These are phyloP conservation scores for Elsinoe perseae DNA, from an alignment of 2,329 filamentous ascomycete genomes.

Conservation along the genomic window DNA sequence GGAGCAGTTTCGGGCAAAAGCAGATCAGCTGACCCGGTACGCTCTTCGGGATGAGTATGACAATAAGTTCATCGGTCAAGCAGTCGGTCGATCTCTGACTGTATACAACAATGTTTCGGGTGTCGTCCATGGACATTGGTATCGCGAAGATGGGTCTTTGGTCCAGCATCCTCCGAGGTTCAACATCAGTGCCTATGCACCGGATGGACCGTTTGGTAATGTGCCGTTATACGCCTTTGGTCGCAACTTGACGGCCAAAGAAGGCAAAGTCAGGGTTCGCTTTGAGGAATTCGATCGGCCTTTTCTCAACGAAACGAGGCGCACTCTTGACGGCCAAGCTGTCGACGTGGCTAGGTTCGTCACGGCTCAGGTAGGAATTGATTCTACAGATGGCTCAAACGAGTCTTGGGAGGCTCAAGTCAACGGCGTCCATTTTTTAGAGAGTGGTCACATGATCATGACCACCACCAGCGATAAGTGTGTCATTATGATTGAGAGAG, in stretches of 20 bases:
- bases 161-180: conserved; percentile 39
- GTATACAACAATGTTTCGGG: conserved; percentile 76
- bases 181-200: conserved; percentile 50
- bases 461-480: conserved; percentile 84
- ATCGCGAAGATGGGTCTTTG: conserved; percentile 48
- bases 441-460: conserved; percentile 70
- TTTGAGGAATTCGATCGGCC: conserved; percentile 48
- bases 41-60: conserved; percentile 32
- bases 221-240: conserved; percentile 50
- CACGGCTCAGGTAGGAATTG: conserved; percentile 60
- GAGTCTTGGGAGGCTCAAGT: conserved; percentile 72
- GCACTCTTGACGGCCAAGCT: conserved; percentile 26
- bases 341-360: conserved; percentile 58
- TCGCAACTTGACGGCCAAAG: conserved; percentile 68
- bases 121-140: conserved; percentile 68
- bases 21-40: conserved; percentile 47
- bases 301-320: conserved; percentile 25
- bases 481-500: background rate
- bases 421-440: conserved; percentile 78
- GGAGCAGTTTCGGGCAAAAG: conserved; percentile 56
- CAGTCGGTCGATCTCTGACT: conserved; percentile 41
- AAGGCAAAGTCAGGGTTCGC: conserved; percentile 62
- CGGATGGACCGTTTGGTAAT: conserved; percentile 58
- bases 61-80: conserved; percentile 29
- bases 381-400: conserved; percentile 61